Evolutionary conservation across 108 stramenopile genomes (phyloP).

Genomic region (Nannochloropsis oceanica): DNA sequence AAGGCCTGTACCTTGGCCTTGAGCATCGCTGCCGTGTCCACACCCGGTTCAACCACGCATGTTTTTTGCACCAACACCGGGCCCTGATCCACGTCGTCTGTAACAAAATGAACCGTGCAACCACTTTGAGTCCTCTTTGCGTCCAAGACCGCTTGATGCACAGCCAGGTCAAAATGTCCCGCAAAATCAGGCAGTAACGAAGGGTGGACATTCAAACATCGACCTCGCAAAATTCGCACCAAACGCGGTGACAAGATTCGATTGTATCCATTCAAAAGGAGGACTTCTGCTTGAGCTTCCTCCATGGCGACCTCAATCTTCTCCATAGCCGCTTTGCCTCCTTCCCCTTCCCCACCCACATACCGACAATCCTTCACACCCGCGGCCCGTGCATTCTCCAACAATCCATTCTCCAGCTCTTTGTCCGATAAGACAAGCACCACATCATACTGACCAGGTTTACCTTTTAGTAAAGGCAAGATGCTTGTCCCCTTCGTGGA

Average conservation of each 20-base stretch:
- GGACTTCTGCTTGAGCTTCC: not conserved
- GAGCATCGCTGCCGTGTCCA: slow-evolving; percentile 76
- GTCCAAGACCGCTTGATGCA: slow-evolving; percentile 91
- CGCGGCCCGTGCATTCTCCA: not conserved
- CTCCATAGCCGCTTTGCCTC: not conserved
- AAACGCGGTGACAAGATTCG: not conserved
- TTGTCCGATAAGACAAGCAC: not conserved
- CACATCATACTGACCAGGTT: not conserved
- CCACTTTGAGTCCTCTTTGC: slow-evolving; percentile 74
- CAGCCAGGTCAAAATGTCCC: slow-evolving; percentile 89
- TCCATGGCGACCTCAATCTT: not conserved
- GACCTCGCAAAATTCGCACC: slow-evolving; percentile 62
- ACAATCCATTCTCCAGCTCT: not conserved
- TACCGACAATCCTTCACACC: not conserved
- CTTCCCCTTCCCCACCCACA: not conserved
- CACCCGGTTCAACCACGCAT: slow-evolving; percentile 44
- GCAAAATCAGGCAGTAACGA: slow-evolving; percentile 93
- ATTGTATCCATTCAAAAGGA: not conserved
- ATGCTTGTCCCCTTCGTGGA: not conserved
- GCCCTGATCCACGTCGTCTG: slow-evolving; percentile 88
- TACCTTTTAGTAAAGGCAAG: not conserved
- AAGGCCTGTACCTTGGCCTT: slow-evolving; percentile 87
- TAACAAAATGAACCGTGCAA: slow-evolving; percentile 94
- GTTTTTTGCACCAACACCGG: slow-evolving; percentile 76
- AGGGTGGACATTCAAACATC: slow-evolving; percentile 93